These are phyloP conservation scores for Calophaca sinica DNA, from an alignment of 306 rosid genomes.

Conservation along the genomic window DNA sequence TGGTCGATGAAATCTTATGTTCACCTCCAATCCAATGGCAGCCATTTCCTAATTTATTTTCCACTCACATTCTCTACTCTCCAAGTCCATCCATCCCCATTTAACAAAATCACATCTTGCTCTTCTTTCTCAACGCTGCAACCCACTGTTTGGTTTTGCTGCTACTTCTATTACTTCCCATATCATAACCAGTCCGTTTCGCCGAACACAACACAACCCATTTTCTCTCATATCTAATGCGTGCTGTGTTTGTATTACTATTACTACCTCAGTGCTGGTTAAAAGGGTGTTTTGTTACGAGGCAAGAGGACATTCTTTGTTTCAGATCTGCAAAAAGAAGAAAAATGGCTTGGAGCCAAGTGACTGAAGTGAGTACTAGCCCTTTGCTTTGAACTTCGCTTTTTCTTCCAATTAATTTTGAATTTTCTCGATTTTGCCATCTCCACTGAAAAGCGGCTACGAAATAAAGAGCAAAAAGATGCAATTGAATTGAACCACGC, in stretches of 20 bases:
- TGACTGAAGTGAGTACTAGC: constrained; percentile 31
- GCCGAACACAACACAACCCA: neutral
- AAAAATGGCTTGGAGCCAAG: constrained; percentile 46
- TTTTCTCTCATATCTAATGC: neutral
- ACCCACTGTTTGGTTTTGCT: neutral
- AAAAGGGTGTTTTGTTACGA: neutral
- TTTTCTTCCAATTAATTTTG: constrained; percentile 36
- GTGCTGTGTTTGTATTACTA: neutral
- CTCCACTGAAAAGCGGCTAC: constrained; percentile 45
- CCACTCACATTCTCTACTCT: constrained; percentile 37
- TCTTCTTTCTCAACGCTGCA: neutral
- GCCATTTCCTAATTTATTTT: neutral
- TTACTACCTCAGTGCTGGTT: too few relatives aligned
- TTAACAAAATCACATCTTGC: too few relatives aligned
- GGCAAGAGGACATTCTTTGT: constrained; percentile 30
- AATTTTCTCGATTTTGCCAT: constrained; percentile 42
- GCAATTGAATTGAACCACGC: constrained; percentile 44
- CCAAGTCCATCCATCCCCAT: too few relatives aligned
- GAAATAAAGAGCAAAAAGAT: constrained; percentile 58
- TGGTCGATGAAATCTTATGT: neutral
- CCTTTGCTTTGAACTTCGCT: constrained; percentile 31
- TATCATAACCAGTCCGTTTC: constrained; percentile 1
- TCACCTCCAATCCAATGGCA: constrained; percentile 12
- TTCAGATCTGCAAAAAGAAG: constrained; percentile 63
- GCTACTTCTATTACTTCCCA: neutral